Evolutionary conservation across 1,284 basidiomycete genomes (phyloP), one percentile per base, ranked within the genome.

Genomic region (Moniliella sp.): DNA sequence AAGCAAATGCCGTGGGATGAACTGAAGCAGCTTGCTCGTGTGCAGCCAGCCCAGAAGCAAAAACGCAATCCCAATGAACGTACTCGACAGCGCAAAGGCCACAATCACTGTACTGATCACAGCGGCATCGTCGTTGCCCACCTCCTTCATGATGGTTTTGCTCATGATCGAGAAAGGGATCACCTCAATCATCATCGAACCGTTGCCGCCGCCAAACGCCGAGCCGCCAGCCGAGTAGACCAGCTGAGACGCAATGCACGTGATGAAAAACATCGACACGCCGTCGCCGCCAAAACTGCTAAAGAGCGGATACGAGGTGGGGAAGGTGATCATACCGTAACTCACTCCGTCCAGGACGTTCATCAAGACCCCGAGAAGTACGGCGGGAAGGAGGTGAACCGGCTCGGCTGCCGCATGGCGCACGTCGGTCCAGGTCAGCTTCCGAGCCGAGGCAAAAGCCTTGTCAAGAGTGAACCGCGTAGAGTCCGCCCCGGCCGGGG

Each of bases 341-440:
- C 64, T 66, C 26, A 94, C 75, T 3, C 84, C 91, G 54, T 97
- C 88, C 15, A 97, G 67, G 27, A 94, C 71, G 53, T 97, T 97
- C 42, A 97, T 65, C 27, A 94, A 62, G 42, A 75, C 69, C 2
- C 86, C 86, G 5, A 94, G 66, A 7, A 86, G 59, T 7, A 88
- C 82, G 0, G 83, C 80, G 0, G 86, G 86, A 1, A 61, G 32
- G 7, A 49, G 35, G 10, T 40, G 39, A 28, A 58, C 35, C 1
- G 56, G 56, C 30, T 55, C 51, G n/a, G n/a, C n/a, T n/a, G n/a
- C n/a, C n/a, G n/a, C n/a, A n/a, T n/a, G n/a, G n/a, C n/a, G n/a
- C n/a, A n/a, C n/a, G n/a, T n/a, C n/a, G n/a, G n/a, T n/a, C n/a
- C n/a, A n/a, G n/a, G n/a, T n/a, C n/a, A n/a, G n/a, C n/a, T n/a